A percentile compares a stretch with the other conserved stretches of the same genome.
Evolutionary conservation across 192 early-diverging fungal genomes (phyloP).

Genomic region (Backusella liffmaniae): DNA sequence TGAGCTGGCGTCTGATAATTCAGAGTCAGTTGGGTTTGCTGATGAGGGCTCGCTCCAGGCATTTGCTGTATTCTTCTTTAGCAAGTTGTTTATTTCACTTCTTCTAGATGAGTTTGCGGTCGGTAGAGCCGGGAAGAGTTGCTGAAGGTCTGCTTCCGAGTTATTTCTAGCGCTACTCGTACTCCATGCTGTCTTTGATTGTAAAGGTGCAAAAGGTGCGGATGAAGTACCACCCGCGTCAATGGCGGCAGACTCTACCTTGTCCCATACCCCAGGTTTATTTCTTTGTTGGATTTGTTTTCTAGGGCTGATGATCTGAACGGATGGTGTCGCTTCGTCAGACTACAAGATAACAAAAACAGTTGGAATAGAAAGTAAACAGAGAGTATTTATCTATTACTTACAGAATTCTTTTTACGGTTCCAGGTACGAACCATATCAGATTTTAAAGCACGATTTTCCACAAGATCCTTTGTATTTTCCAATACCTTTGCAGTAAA

Average conservation of each 20-base stretch:
- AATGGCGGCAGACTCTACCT: conserved; percentile 42
- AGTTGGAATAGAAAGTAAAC: not conserved
- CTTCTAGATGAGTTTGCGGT: conserved; percentile 10
- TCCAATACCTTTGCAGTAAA: conserved; percentile 50
- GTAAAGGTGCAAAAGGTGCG: conserved; percentile 10
- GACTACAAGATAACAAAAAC: conserved; percentile 12
- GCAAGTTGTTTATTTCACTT: not conserved
- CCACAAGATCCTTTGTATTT: conserved; percentile 46
- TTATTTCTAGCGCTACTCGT: conserved; percentile 12
- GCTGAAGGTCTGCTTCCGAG: not conserved
- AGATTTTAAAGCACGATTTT: conserved; percentile 41
- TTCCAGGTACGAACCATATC: conserved; percentile 68
- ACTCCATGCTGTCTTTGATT: conserved; percentile 34
- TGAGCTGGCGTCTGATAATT: conserved; percentile 28
- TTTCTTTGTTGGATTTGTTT: conserved; percentile 34
- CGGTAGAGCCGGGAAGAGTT: conserved; percentile 35
- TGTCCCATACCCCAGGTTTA: conserved; percentile 48
- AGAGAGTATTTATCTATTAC: not conserved
- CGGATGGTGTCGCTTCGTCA: conserved; percentile 49
- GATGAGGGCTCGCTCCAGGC: conserved; percentile 13
- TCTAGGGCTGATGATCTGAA: conserved; percentile 71
- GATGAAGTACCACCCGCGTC: conserved; percentile 30
- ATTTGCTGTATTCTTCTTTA: not conserved
- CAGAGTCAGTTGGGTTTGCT: conserved; percentile 24
- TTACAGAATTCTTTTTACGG: conserved; percentile 58